Evolutionary conservation across 78 protist genomes (phyloP).

Genomic region (Mastigamoeba balamuthi): DNA sequence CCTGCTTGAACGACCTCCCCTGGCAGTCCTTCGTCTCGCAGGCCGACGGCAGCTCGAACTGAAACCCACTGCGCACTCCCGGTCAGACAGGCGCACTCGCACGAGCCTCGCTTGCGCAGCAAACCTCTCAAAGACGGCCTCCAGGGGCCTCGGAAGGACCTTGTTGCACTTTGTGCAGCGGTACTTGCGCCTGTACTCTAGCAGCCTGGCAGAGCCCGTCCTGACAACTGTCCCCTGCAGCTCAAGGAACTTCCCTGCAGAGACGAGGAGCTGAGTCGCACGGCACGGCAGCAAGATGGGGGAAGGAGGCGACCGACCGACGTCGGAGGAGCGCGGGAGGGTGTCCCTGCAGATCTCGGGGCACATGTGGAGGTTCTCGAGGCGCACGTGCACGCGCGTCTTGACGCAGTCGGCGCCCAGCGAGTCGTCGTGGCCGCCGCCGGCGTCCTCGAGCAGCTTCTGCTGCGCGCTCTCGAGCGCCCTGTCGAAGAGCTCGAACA

Average conservation of each 20-base stretch:
- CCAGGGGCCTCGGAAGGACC: not conserved
- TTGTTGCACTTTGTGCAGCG: not conserved
- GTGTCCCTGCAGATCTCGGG: not conserved
- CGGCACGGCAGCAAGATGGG: no score
- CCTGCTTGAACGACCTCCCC: constrained; percentile 1
- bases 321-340: not conserved
- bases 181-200: not conserved
- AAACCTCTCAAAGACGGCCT: not conserved
- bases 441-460: not conserved
- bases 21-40: not conserved
- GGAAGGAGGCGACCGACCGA: not conserved
- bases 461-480: not conserved
- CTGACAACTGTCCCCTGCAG: constrained; percentile 1
- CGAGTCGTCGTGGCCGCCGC: not conserved
- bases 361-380: not conserved
- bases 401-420: not conserved
- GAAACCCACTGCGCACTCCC: not conserved
- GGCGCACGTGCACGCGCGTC: not conserved
- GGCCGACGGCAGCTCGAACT: not conserved
- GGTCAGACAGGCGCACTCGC: not conserved
- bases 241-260: not conserved
- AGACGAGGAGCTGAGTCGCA: not conserved
- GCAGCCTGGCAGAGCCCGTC: not conserved
- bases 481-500: not conserved
- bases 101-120: not conserved